A percentile compares a stretch with the other conserved stretches of the same genome.
Conservation (phyloP, 2,329 filamentous ascomycete species). For the Pseudocercospora vitis region DNA sequence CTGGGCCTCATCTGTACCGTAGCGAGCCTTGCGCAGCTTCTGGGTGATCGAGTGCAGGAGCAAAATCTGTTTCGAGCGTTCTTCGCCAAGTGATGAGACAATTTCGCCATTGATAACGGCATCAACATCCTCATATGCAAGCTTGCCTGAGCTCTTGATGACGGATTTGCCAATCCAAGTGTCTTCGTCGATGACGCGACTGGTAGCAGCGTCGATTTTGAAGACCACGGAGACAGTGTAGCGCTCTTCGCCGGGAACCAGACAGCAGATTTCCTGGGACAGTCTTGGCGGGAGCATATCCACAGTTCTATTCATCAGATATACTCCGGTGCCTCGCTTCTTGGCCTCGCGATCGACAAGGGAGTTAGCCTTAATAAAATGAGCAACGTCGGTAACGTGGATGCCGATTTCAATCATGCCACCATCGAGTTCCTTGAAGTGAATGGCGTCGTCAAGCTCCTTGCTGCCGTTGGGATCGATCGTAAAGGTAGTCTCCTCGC, state of each 20-base stretch:
- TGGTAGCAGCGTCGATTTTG: constrained; percentile 79
- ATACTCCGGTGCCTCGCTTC: constrained; percentile 95
- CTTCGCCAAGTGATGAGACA: constrained; percentile 58
- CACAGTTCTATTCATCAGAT: constrained; percentile 86
- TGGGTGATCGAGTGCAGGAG: constrained; percentile 77
- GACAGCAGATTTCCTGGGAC: constrained; percentile 81
- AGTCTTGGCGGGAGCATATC: constrained; percentile 85
- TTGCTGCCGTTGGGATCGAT: constrained; percentile 85
- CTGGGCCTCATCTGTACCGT: constrained; percentile 71
- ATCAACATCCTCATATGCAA: constrained; percentile 84
- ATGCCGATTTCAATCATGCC: constrained; percentile 91
- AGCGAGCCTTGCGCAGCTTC: constrained; percentile 85
- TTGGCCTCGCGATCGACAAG: constrained; percentile 95
- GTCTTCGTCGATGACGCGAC: constrained; percentile 76
- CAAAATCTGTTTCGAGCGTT: constrained; percentile 73
- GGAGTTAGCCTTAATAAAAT: constrained; percentile 95
- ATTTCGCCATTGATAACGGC: constrained; percentile 67
- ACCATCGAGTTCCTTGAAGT: constrained; percentile 80
- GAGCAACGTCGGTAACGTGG: constrained; percentile 90
- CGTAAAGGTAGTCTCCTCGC: constrained; percentile 83
- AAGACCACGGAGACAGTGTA: constrained; percentile 92
- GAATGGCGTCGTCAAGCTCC: constrained; percentile 88
- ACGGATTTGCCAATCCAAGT: constrained; percentile 93
- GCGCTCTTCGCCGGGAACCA: constrained; percentile 82
- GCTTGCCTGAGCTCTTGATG: constrained; percentile 84